Conservation (phyloP, 129 eudicot genomes). For the Lactuca saligna region DNA sequence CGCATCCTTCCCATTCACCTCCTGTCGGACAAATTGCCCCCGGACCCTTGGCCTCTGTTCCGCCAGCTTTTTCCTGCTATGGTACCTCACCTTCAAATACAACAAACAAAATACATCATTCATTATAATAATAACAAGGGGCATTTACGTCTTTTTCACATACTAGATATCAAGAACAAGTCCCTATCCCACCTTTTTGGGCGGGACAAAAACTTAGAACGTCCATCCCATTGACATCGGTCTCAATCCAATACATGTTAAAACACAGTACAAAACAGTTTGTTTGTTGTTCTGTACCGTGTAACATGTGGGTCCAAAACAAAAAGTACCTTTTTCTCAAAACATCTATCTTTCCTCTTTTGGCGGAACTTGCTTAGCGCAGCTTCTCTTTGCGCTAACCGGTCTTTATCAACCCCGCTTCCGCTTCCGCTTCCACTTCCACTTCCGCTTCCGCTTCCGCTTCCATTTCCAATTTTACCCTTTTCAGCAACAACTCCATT, state of each 20-base stretch:
- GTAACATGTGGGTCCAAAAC: neutral
- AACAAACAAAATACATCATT: slow-evolving; percentile 3
- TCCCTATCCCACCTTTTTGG: neutral
- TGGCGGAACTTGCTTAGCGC: slow-evolving; percentile 62
- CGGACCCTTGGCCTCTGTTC: slow-evolving; percentile 76
- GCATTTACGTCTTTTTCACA: neutral
- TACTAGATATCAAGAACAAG: neutral
- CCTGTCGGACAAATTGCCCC: slow-evolving; percentile 72
- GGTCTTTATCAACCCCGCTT: slow-evolving; percentile 50
- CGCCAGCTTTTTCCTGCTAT: slow-evolving; percentile 73
- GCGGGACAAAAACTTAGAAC: too few species aligned
- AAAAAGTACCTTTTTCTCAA: slow-evolving; percentile 61
- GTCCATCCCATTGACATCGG: too few species aligned
- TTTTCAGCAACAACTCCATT: slow-evolving; percentile 43
- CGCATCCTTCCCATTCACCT: slow-evolving; percentile 43
- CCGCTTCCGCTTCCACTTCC: slow-evolving; percentile 42
- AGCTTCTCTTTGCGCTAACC: slow-evolving; percentile 54
- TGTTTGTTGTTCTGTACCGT: too few species aligned
- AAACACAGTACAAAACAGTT: too few species aligned
- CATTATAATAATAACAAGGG: neutral
- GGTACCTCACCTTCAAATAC: slow-evolving; percentile 57
- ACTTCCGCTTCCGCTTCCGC: slow-evolving; percentile 35
- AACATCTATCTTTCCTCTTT: slow-evolving; percentile 81
- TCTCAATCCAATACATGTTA: too few species aligned
- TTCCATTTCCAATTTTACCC: slow-evolving; percentile 36